Evolutionary conservation across 2,329 filamentous ascomycete species (phyloP).

Genomic region (Chaetomium globosum): DNA sequence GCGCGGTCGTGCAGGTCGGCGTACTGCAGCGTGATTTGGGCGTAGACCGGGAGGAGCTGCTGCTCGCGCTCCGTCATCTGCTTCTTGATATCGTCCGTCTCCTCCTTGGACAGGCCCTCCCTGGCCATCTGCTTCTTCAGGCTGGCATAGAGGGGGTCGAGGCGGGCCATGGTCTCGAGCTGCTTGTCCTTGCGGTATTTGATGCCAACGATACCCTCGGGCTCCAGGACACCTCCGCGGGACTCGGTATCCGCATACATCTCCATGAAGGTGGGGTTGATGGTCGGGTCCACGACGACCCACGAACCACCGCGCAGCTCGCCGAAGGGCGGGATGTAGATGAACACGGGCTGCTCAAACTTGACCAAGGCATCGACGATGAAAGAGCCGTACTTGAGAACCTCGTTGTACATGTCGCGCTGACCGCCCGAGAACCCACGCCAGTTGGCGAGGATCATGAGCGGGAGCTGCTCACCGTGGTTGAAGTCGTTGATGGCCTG

Average conservation of each 20-base stretch:
- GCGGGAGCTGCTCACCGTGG: slow-evolving; percentile 92
- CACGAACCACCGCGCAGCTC: slow-evolving; percentile 98
- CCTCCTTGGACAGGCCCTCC: slow-evolving; percentile 68
- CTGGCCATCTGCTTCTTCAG: slow-evolving; percentile 75
- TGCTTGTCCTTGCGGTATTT: slow-evolving; percentile 98
- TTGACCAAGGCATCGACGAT: slow-evolving; percentile 98
- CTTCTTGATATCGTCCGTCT: slow-evolving; percentile 76
- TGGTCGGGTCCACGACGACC: slow-evolving; percentile 98
- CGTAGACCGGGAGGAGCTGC: slow-evolving; percentile 86
- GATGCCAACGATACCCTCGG: slow-evolving; percentile 97
- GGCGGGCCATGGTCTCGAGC: slow-evolving; percentile 93
- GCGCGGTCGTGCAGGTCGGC: slow-evolving; percentile 96
- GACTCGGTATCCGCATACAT: slow-evolving; percentile 98
- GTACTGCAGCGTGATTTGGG: slow-evolving; percentile 94
- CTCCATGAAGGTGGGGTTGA: slow-evolving; percentile 96
- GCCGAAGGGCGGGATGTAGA: slow-evolving; percentile 96
- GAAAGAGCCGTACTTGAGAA: slow-evolving; percentile 98
- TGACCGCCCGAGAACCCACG: slow-evolving; percentile 99
- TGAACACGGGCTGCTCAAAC: slow-evolving; percentile 97
- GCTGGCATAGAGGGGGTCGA: slow-evolving; percentile 79
- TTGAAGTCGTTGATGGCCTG: slow-evolving; percentile 99
- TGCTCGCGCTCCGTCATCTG: slow-evolving; percentile 86
- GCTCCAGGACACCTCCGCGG: slow-evolving; percentile 95
- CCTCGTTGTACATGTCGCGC: slow-evolving; percentile 99
- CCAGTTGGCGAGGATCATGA: slow-evolving; percentile 99